Conservation (phyloP, 2,329 filamentous ascomycete species). For the Mollisiaceae sp. region DNA sequence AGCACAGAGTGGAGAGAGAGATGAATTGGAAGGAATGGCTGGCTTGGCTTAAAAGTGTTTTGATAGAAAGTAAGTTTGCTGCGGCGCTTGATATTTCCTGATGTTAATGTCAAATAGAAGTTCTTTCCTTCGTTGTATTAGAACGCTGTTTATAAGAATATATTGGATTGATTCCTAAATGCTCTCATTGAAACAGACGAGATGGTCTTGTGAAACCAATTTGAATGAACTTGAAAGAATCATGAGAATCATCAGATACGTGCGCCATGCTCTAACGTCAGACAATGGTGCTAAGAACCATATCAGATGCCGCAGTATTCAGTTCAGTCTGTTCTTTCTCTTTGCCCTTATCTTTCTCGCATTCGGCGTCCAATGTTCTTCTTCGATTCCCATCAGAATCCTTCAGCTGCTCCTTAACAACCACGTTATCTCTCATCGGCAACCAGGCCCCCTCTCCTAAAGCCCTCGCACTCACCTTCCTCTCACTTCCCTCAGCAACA, state of each 20-base stretch:
- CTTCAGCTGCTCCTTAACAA: not conserved
- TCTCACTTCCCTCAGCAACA: not conserved
- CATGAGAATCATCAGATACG: not conserved
- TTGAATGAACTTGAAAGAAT: not conserved
- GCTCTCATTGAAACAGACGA: not conserved
- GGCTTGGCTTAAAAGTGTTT: not conserved
- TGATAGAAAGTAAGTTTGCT: not conserved
- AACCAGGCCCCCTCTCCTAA: not conserved
- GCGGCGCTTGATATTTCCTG: not conserved
- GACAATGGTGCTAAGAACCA: not conserved
- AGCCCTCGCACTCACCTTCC: not conserved
- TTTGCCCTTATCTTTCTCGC: not conserved
- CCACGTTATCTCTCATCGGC: not conserved
- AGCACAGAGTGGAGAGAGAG: slow-evolving; percentile 32
- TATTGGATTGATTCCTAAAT: not conserved
- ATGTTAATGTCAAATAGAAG: not conserved
- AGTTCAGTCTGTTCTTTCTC: not conserved
- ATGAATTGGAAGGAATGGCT: slow-evolving; percentile 22
- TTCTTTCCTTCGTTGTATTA: not conserved
- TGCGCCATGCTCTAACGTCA: not conserved
- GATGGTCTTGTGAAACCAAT: not conserved
- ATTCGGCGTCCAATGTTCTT: not conserved
- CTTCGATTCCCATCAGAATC: not conserved
- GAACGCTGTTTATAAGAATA: not conserved
- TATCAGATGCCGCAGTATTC: not conserved